Evolutionary conservation across 345 rosid species (phyloP).

Genomic region (Arabis hirsuta): DNA sequence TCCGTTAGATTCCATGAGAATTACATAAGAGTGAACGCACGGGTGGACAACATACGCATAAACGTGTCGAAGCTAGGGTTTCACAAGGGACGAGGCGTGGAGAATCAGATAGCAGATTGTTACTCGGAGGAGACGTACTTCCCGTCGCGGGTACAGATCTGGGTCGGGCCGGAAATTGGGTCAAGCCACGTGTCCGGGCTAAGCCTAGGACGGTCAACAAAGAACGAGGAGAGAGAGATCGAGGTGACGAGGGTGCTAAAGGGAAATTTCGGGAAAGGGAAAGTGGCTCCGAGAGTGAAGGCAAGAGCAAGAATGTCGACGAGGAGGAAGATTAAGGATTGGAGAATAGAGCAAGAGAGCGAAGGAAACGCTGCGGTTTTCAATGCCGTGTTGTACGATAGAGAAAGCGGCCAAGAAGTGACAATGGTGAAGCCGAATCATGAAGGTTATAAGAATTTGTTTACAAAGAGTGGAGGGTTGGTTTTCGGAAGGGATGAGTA

Average conservation of each 20-base stretch:
- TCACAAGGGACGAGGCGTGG: slow-evolving; percentile 44
- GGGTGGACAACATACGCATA: slow-evolving; percentile 80
- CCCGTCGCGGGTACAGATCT: slow-evolving; percentile 64
- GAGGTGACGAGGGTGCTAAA: slow-evolving; percentile 46
- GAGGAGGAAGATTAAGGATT: slow-evolving; percentile 61
- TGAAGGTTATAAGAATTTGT: slow-evolving; percentile 50
- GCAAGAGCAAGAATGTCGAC: slow-evolving; percentile 55
- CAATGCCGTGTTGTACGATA: slow-evolving; percentile 66
- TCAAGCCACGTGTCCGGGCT: slow-evolving; percentile 69
- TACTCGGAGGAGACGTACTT: slow-evolving; percentile 60
- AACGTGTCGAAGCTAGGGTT: slow-evolving; percentile 69
- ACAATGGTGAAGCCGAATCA: slow-evolving; percentile 34
- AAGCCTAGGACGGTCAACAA: slow-evolving; percentile 77
- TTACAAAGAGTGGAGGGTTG: slow-evolving; percentile 78
- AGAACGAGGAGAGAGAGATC: slow-evolving; percentile 57
- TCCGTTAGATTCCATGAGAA: slow-evolving; percentile 59
- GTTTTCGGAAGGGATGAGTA: slow-evolving; percentile 77
- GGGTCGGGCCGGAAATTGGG: slow-evolving; percentile 89
- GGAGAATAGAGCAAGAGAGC: slow-evolving; percentile 83
- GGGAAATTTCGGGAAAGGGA: slow-evolving; percentile 49
- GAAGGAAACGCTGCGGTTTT: slow-evolving; percentile 84
- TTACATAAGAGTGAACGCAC: slow-evolving; percentile 64
- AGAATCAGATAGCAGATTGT: slow-evolving; percentile 39
- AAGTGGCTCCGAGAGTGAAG: slow-evolving; percentile 53
- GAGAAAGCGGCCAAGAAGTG: slow-evolving; percentile 55